phyloP scores from a whole-genome alignment of 208 protist species.

The Wallacemonas sp. region DNA sequence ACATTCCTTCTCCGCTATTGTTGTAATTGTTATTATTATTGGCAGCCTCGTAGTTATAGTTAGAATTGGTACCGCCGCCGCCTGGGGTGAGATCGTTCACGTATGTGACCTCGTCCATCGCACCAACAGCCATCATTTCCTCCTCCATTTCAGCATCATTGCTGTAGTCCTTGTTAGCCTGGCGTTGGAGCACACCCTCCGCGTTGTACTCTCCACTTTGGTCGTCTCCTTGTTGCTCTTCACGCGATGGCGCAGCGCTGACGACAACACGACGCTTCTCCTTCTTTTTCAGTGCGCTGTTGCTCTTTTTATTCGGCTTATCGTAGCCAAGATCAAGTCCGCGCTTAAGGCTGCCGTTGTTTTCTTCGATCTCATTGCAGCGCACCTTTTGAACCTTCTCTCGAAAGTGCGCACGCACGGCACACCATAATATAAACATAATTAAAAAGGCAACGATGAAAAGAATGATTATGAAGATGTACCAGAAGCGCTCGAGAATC shows the following conservation, averaged over 20 bases:
- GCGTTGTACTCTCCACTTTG: not conserved
- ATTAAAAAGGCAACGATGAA: slow-evolving; percentile 29
- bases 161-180: not conserved
- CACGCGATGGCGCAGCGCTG: not conserved
- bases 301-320: not conserved
- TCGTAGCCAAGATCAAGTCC: slow-evolving; percentile 10
- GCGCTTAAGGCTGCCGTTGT: slow-evolving; percentile 1
- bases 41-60: not conserved
- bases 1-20: too few relatives aligned
- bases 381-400: slow-evolving; percentile 30
- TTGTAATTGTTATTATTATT: not conserved
- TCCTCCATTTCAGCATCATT: not conserved
- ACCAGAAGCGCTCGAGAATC: slow-evolving; percentile 41
- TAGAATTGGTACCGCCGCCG: not conserved
- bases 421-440: slow-evolving; percentile 26
- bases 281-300: not conserved
- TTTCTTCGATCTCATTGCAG: slow-evolving; percentile 32
- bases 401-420: slow-evolving; percentile 40
- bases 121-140: too few relatives aligned
- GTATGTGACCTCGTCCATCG: not conserved
- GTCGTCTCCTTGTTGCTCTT: slow-evolving; percentile 2
- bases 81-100: not conserved
- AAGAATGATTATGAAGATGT: slow-evolving; percentile 43
- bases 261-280: not conserved
- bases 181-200: too few relatives aligned